Evolutionary conservation across 164 flowering plant genomes (phyloP).

Genomic region (Magnolia sinica): DNA sequence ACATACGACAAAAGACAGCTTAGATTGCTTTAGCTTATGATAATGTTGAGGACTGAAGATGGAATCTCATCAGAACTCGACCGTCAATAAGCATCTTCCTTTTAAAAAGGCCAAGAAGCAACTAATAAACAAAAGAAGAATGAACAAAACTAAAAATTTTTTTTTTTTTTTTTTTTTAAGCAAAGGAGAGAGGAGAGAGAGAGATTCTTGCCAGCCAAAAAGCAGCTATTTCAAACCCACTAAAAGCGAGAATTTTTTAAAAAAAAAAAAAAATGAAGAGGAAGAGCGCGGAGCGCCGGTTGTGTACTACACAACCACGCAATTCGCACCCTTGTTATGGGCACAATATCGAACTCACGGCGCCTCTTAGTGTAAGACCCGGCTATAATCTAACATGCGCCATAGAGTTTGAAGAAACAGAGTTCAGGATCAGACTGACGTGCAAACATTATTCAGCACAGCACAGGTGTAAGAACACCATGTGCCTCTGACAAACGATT

Average conservation of each 20-base stretch:
- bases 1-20: not conserved
- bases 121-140: no score
- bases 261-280: no score
- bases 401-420: not conserved
- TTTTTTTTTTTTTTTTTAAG: no score
- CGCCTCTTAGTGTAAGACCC: not conserved
- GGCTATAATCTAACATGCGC: not conserved
- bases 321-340: no score
- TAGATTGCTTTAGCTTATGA: conserved; percentile 15
- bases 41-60: conserved; percentile 12
- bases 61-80: conserved; percentile 18
- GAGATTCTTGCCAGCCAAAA: no score
- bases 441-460: conserved; percentile 30
- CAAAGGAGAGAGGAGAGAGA: no score
- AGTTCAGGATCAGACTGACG: conserved; percentile 40
- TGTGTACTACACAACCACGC: no score
- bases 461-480: conserved; percentile 6
- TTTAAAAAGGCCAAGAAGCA: not conserved
- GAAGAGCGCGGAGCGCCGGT: no score
- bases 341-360: not conserved
- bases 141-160: not conserved
- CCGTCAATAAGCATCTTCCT: conserved; percentile 8
- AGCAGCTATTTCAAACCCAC: no score
- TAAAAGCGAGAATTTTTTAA: not conserved
- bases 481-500: conserved; percentile 9